Evolutionary conservation across 305 asterid species (phyloP), one percentile per base, ranked within the genome.

Genomic region (Fraxinus nigra): DNA sequence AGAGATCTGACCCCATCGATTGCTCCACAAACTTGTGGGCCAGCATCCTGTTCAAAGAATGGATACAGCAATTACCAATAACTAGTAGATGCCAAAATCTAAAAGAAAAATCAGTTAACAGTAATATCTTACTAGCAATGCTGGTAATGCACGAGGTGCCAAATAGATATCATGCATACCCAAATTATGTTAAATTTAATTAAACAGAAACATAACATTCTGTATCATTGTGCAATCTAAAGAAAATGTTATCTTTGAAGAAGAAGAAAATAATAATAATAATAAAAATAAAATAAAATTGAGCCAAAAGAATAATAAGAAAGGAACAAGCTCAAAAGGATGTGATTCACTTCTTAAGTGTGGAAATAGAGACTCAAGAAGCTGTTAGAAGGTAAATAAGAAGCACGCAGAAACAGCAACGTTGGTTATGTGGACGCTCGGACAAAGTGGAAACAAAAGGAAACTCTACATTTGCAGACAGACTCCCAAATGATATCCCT

Each of bases 1-100:
- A 81, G 59, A 85, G 83, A 79, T 89, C 97, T 26, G 97, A 89
- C 78, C 87, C 95, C 26, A 78, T 84, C 16, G 98, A 93, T 85
- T 94, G 95, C 86, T 91, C 90, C 80, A 96, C 99, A 87, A 96
- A 87, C 87, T 96, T 96, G 89, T 96, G 99, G 80, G 98, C 99
- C 91, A 96, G 87, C 99, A 93, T 93, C 93, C 99, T 96, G 90
- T 84, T 83, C 73, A 51, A 86, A 73, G 76, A 82, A 82, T 35
- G 37, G 70, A 85, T 67, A 79, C 59, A 72, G 73, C 32, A 48
- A 67, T 74, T 34, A 77, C 28, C 38, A 14, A 3, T 32, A 70
- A 63, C 75, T 72, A 11, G 67, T 40, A 81, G 20, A 48, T 80
- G 80, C 34, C 63, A 13, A 61, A 26, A 76, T 16, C 83, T 82